Conservation (phyloP, 805 yeast species). For the Ascoidea tarda region DNA sequence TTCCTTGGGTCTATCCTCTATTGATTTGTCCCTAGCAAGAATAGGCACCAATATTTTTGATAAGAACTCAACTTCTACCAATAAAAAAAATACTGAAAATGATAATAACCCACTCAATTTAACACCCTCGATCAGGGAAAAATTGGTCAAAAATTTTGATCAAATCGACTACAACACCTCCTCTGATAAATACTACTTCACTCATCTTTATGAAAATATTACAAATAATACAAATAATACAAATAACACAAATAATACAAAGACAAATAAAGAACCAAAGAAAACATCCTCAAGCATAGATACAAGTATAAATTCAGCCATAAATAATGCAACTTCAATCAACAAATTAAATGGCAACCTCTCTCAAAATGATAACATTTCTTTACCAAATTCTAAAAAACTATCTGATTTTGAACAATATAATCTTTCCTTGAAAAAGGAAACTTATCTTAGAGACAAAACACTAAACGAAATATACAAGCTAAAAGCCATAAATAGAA, state of each 20-base stretch:
- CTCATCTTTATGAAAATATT: slow-evolving; percentile 3
- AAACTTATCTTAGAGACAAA: slow-evolving; percentile 17
- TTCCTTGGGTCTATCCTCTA: no score
- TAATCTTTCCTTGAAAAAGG: slow-evolving; percentile 20
- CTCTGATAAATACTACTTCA: slow-evolving; percentile 4
- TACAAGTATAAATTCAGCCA: neutral
- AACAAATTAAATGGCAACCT: no score
- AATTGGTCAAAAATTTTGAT: no score
- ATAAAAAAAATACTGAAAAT: no score
- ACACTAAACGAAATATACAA: slow-evolving; percentile 8
- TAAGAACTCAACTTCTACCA: no score
- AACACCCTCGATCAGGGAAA: no score
- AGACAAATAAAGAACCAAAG: neutral
- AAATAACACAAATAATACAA: neutral
- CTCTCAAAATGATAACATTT: neutral
- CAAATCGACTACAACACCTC: no score
- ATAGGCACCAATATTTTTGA: no score
- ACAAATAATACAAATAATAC: neutral
- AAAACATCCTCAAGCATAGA: slow-evolving; percentile 1
- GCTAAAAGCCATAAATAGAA: slow-evolving; percentile 7
- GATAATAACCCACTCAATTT: no score
- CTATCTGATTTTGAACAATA: slow-evolving; percentile 20
- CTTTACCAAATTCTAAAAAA: slow-evolving; percentile 3
- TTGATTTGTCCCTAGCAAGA: no score
- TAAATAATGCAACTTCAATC: no score